A percentile compares a stretch with the other conserved stretches of the same genome.
phyloP scores from a whole-genome alignment of 768 basidiomycete genomes.

The Hericium rajendrae region DNA sequence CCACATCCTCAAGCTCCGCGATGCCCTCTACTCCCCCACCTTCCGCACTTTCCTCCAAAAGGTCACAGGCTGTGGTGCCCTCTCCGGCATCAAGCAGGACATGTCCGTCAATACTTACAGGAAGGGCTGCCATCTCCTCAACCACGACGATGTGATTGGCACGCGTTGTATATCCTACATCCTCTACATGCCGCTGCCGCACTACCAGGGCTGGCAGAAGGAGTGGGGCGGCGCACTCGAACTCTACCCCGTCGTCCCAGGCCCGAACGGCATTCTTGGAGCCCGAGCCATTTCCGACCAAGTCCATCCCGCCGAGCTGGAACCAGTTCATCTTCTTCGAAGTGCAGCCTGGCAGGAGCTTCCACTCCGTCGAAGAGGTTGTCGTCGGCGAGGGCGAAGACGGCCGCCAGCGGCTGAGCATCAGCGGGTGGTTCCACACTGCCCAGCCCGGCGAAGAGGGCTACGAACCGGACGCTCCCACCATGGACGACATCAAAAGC shows the following conservation, averaged over 20 bases:
- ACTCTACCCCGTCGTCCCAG: conserved; percentile 65
- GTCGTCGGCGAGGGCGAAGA: conserved; percentile 71
- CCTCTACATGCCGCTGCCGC: conserved; percentile 85
- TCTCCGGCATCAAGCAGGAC: conserved; percentile 88
- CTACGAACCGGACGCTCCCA: conserved; percentile 44
- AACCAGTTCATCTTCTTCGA: conserved; percentile 84
- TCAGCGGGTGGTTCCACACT: conserved; percentile 96
- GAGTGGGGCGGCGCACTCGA: conserved; percentile 94
- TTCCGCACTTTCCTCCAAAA: conserved; percentile 78
- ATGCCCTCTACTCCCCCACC: conserved; percentile 79
- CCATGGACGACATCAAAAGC: conserved; percentile 40
- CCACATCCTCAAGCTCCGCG: conserved; percentile 69
- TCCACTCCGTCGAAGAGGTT: conserved; percentile 96
- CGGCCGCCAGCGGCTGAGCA: conserved; percentile 68
- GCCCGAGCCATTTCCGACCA: conserved; percentile 55
- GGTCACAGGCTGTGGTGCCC: conserved; percentile 87
- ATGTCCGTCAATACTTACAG: conserved; percentile 92
- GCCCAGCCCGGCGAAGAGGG: conserved; percentile 88
- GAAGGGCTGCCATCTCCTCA: conserved; percentile 86
- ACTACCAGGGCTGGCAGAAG: conserved; percentile 67
- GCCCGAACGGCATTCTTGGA: conserved; percentile 58
- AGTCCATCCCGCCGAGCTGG: conserved; percentile 71
- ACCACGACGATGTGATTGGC: conserved; percentile 98
- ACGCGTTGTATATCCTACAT: conserved; percentile 92
- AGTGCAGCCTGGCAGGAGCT: conserved; percentile 92